phyloP scores from a whole-genome alignment of 495 filamentous ascomycete genomes.

The Chaetomium tenue region DNA sequence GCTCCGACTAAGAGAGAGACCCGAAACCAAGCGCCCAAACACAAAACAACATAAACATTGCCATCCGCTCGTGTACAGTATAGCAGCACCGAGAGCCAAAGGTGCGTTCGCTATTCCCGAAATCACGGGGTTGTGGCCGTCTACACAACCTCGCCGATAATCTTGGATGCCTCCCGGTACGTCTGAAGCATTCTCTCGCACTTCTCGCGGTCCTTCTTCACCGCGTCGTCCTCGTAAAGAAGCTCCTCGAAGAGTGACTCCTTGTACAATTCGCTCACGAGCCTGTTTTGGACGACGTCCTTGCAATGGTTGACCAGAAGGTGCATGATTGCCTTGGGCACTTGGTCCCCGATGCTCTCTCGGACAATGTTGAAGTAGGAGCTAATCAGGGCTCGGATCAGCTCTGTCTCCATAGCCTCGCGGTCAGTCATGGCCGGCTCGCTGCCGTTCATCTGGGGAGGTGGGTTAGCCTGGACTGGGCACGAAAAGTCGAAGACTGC shows the following conservation, averaged over 20 bases:
- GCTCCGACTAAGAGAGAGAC: slow-evolving; percentile 1
- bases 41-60: slow-evolving; percentile 9
- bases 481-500: not conserved
- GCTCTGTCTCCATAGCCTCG: slow-evolving; percentile 93
- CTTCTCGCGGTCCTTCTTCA: slow-evolving; percentile 97
- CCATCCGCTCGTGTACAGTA: not conserved
- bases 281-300: slow-evolving; percentile 92
- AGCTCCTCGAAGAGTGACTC: slow-evolving; percentile 91
- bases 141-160: slow-evolving; percentile 92
- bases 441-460: slow-evolving; percentile 45
- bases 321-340: slow-evolving; percentile 98
- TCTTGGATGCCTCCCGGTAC: slow-evolving; percentile 95
- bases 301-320: slow-evolving; percentile 97
- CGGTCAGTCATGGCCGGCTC: slow-evolving; percentile 90
- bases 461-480: slow-evolving; percentile 31
- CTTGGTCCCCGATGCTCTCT: slow-evolving; percentile 95
- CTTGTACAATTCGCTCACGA: slow-evolving; percentile 93
- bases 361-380: slow-evolving; percentile 99
- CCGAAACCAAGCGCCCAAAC: slow-evolving; percentile 4
- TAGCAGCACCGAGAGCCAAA: not conserved
- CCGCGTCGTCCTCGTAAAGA: slow-evolving; percentile 93
- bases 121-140: not conserved
- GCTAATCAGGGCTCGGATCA: slow-evolving; percentile 92
- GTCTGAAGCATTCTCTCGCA: slow-evolving; percentile 92
- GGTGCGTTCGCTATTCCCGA: not conserved